Evolutionary conservation across 495 filamentous ascomycete species (phyloP), one percentile per base, ranked within the genome.

Genomic region (Barbatosphaeria neglecta): DNA sequence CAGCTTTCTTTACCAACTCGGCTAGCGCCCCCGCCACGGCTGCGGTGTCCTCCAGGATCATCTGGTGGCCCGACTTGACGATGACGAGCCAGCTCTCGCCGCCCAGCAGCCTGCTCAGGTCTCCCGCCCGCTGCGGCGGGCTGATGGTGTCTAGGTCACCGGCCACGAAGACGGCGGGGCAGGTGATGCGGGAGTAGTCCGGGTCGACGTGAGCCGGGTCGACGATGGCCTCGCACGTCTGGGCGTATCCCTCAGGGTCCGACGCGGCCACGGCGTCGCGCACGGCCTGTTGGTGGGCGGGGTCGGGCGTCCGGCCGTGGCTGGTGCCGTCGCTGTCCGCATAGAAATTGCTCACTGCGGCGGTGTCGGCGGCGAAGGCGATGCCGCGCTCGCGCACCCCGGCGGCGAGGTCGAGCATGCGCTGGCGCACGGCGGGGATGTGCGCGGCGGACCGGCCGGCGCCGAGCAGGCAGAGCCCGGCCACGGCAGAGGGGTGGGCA

Each of bases 51-150:
- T 60, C 53, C 4, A 60, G 45, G 19, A 57, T 46, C 44, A 52
- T 52, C 43, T 60, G 57, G 44, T 60, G 57, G 3, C 57, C 57
- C 20, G 43, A 44, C 17, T 53, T 44, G 27, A 60, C 50, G 13
- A 55, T 33, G 44, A 45, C 41, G 28, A 60, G 43, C 39, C 15
- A 23, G 39, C 38, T 45, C 40, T 48, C 47, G 18, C 44, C 53
- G 1, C 55, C 51, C 9, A 57, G 50, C 23, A 59, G 43, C 19
- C 18, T 44, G 38, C 50, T 46, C 42, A 56, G 18, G 23, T 40
- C 53, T 25, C 50, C 40, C 1, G 53, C 48, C 24, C 50, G 28
- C 19, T 50, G 40, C 4, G 48, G n/a, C n/a, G 46, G 46, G 4
- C 40, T 44, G 9, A 53, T 53, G 5, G 23, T 16, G 31, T 53